Base-by-base conservation (phyloP, 352 stramenopile genomes). In the Phytophthora hibernalis region DNA sequence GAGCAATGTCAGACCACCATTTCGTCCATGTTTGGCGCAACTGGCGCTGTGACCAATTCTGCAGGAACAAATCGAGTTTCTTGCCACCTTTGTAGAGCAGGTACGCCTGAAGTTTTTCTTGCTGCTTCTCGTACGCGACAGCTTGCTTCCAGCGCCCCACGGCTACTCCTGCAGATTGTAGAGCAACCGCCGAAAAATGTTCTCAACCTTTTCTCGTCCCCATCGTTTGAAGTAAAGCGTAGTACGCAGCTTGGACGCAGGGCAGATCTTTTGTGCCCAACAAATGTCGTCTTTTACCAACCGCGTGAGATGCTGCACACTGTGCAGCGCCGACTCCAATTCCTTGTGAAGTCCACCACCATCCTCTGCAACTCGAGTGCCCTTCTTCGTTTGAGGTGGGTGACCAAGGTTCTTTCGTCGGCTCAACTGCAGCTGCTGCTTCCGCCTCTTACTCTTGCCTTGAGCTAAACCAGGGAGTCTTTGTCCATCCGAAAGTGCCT, bases 201-300 rank as follows among this genome's bases (percentile, higher is more conserved):
- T 79, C 47, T 93, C 83, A 13, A 93, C 79, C 56, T 93, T 95
- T 33, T 91, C 82, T 21, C 78, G 70, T 0, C 87, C 87, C 87
- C 87, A 95, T 2, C 85, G 83, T 68, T 93, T 91, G 40, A 94
- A 90, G 72, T 89, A 92, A 7, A 91, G 73, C 65, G 81, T 89
- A 0, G 80, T 89, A 11, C 83, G 80, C 9, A 90, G 67, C 42
- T 89, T 78, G 8, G 77, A 89, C 0, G 74, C 66, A 0, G 83
- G 84, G 16, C 83, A 93, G 20, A 95, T 90, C 43, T 80, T 81
- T 33, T 95, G 86, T 2, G 79, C 86, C 44, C 72, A 77, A 35
- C 72, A 80, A 50, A 95, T 89, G 54, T 95, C 84, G 18, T 90
- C 69, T 35, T 91, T 92, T 38, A 95, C 86, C 9, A 91, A 65